A percentile compares a stretch with the other conserved stretches of the same genome.
Conservation (phyloP, 129 eudicot species). For the Flaveria sonorensis region DNA sequence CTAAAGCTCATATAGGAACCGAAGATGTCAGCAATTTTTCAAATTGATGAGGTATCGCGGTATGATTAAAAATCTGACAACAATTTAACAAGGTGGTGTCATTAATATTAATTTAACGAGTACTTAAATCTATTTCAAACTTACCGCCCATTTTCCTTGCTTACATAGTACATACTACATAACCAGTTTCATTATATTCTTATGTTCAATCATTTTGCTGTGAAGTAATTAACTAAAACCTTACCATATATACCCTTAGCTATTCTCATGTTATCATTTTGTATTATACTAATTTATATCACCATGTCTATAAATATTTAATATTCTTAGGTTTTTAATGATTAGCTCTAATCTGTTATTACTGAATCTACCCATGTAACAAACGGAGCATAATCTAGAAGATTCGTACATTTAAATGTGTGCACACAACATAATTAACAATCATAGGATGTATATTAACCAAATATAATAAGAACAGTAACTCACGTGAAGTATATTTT, state of each 20-base stretch:
- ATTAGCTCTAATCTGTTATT: neutral
- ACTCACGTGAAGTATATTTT: conserved; percentile 90
- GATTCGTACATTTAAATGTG: neutral
- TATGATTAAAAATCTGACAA: neutral
- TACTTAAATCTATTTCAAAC: neutral
- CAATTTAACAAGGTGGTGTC: neutral
- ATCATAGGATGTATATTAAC: neutral
- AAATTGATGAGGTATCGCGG: too few relatives aligned
- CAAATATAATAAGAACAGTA: neutral
- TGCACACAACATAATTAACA: neutral
- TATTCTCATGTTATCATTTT: neutral
- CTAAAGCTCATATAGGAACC: neutral
- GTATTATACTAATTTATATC: neutral
- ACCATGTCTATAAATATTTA: neutral
- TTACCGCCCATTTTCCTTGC: neutral
- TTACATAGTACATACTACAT: neutral
- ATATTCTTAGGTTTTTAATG: neutral
- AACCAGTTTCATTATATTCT: neutral
- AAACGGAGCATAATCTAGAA: neutral
- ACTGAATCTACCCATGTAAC: neutral
- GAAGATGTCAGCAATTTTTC: too few relatives aligned
- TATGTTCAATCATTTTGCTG: neutral
- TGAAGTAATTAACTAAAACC: neutral
- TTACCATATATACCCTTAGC: too few relatives aligned
- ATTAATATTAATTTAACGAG: too few relatives aligned